Evolutionary conservation across 1,284 basidiomycete genomes (phyloP).

Genomic region (Sphagnurus paluster): DNA sequence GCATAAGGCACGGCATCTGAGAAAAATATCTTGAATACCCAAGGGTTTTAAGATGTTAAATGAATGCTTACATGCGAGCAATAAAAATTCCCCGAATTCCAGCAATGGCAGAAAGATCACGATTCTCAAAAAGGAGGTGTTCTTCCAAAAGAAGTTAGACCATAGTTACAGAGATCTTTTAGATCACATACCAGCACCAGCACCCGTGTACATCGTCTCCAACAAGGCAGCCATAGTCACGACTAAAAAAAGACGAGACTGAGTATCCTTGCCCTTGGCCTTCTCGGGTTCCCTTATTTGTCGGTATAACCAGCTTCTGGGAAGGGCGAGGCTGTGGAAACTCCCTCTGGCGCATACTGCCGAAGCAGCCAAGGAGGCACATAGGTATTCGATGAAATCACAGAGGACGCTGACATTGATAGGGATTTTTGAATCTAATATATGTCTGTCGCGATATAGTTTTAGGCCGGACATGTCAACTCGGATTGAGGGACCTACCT

Average conservation of each 20-base stretch:
- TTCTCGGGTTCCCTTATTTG: slow-evolving; percentile 15
- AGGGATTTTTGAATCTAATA: slow-evolving; percentile 32
- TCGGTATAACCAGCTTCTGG: slow-evolving; percentile 43
- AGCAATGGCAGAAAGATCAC: slow-evolving; percentile 19
- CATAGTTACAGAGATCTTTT: not conserved
- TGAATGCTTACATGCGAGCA: slow-evolving; percentile 38
- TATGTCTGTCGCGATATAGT: slow-evolving; percentile 38
- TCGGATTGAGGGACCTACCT: slow-evolving; percentile 28
- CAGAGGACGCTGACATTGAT: slow-evolving; percentile 46
- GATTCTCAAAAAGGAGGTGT: slow-evolving; percentile 30
- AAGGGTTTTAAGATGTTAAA: not conserved
- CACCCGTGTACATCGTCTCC: slow-evolving; percentile 31
- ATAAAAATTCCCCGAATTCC: slow-evolving; percentile 35
- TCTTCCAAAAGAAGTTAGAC: slow-evolving; percentile 16
- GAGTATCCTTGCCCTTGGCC: slow-evolving; percentile 4
- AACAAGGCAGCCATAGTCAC: slow-evolving; percentile 28
- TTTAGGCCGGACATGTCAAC: slow-evolving; percentile 13
- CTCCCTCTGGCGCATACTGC: slow-evolving; percentile 17
- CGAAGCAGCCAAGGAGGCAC: slow-evolving; percentile 34
- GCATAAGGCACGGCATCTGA: slow-evolving; percentile 37
- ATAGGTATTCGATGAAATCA: slow-evolving; percentile 44
- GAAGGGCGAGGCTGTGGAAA: slow-evolving; percentile 46
- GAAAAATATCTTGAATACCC: slow-evolving; percentile 4
- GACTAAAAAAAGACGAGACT: slow-evolving; percentile 21
- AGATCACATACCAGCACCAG: slow-evolving; percentile 19